Percentiles rank a stretch among this genome's conserved stretches.
Evolutionary conservation across 768 basidiomycete genomes (phyloP).

Genomic region (Pleurotus salmoneostramineus): DNA sequence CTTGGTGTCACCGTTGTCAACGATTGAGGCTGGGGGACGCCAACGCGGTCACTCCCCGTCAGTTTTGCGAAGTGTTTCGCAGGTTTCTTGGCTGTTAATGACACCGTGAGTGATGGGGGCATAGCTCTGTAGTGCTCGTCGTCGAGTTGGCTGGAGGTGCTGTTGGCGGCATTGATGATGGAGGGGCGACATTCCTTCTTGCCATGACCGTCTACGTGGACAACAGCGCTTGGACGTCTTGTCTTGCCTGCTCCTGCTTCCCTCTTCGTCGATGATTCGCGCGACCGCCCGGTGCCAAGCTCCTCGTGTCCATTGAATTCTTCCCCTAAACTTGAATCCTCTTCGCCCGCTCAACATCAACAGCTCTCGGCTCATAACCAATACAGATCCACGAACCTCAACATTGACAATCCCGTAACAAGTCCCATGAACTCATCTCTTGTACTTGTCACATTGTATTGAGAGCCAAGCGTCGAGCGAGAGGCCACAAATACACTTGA

Average conservation of each 20-base stretch:
- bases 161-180: constrained; percentile 15
- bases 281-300: constrained; percentile 10
- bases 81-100: constrained; percentile 35
- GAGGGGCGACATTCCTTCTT: constrained; percentile 20
- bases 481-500: constrained; percentile 73
- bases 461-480: constrained; percentile 79
- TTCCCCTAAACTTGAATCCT: constrained; percentile 37
- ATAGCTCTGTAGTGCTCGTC: constrained; percentile 43
- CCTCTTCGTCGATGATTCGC: constrained; percentile 13
- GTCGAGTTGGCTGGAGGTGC: constrained; percentile 22
- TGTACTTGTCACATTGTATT: constrained; percentile 81
- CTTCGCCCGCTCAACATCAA: constrained; percentile 45
- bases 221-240: constrained; percentile 27
- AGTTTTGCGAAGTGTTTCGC: constrained; percentile 40
- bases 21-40: constrained; percentile 11
- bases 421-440: constrained; percentile 79
- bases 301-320: constrained; percentile 19
- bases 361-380: constrained; percentile 49
- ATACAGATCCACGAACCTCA: constrained; percentile 65
- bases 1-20: constrained; percentile 15
- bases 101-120: constrained; percentile 45
- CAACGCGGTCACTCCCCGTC: constrained; percentile 65
- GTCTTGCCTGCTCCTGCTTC: constrained; percentile 26
- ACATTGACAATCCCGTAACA: constrained; percentile 65
- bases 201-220: constrained; percentile 32